These are phyloP conservation scores for Xylaria flabelliformis DNA, from an alignment of 495 filamentous ascomycete genomes.

Conservation along the genomic window DNA sequence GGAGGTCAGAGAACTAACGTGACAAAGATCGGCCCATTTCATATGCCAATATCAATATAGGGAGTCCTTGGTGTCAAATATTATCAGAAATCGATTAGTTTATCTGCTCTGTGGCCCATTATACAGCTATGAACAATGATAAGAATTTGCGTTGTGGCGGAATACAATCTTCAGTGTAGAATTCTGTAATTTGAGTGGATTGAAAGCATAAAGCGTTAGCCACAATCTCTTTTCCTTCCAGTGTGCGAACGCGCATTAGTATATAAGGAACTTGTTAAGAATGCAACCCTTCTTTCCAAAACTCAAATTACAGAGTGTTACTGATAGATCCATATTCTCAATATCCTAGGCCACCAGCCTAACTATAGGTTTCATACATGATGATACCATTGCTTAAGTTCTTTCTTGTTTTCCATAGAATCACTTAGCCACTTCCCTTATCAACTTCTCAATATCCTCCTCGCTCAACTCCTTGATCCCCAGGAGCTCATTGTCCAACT, in stretches of 20 bases:
- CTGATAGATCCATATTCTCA: background rate
- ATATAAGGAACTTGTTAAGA: too few relatives aligned
- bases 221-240: too few relatives aligned
- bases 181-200: too few relatives aligned
- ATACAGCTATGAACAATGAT: too few relatives aligned
- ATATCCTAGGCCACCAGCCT: background rate
- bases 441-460: constrained; percentile 20
- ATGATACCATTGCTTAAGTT: background rate
- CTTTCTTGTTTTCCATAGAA: background rate
- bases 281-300: too few relatives aligned
- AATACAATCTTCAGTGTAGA: too few relatives aligned
- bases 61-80: background rate
- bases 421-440: background rate
- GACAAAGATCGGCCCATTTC: background rate
- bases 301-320: background rate
- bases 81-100: background rate
- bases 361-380: background rate
- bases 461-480: constrained; percentile 29
- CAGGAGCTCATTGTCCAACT: constrained; percentile 34
- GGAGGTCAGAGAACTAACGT: background rate
- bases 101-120: background rate
- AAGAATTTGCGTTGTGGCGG: too few relatives aligned
- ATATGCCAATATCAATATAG: background rate
- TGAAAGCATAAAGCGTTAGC: too few relatives aligned
- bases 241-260: too few relatives aligned